These are phyloP conservation scores for Helichrysum umbraculigerum DNA, from an alignment of 129 eudicot species.

Conservation along the genomic window DNA sequence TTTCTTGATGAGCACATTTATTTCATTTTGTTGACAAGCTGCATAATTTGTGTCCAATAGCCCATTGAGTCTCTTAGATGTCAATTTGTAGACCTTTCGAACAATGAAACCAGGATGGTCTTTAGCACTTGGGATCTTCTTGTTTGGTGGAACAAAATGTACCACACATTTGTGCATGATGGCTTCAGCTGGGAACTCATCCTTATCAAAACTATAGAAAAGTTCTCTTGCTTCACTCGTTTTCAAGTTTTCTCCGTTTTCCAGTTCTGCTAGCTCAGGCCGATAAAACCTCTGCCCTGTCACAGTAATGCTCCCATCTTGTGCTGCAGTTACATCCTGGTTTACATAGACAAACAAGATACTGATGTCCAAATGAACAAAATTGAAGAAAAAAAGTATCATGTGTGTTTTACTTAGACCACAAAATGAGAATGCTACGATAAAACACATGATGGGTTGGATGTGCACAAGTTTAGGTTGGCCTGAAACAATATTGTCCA, in stretches of 20 bases:
- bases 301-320: conserved; percentile 56
- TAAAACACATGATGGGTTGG: background rate
- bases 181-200: conserved; percentile 77
- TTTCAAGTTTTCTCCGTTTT: conserved; percentile 70
- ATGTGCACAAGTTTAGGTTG: background rate
- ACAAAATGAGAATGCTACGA: background rate
- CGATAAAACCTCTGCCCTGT: conserved; percentile 92
- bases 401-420: background rate
- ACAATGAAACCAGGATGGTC: conserved; percentile 88
- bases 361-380: background rate
- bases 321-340: conserved; percentile 65
- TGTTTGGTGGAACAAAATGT: conserved; percentile 74
- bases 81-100: conserved; percentile 73
- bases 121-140: conserved; percentile 64
- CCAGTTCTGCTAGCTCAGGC: conserved; percentile 70
- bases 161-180: conserved; percentile 94
- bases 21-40: conserved; percentile 62
- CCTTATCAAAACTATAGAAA: conserved; percentile 83
- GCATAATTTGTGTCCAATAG: conserved; percentile 69
- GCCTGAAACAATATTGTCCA: background rate
- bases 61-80: conserved; percentile 55
- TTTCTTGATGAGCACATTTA: conserved; percentile 71
- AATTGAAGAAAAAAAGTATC: background rate
- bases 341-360: background rate
- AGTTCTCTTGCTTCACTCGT: conserved; percentile 67